These are phyloP conservation scores for Gossypium arboreum DNA, from an alignment of 345 rosid genomes.

Conservation along the genomic window DNA sequence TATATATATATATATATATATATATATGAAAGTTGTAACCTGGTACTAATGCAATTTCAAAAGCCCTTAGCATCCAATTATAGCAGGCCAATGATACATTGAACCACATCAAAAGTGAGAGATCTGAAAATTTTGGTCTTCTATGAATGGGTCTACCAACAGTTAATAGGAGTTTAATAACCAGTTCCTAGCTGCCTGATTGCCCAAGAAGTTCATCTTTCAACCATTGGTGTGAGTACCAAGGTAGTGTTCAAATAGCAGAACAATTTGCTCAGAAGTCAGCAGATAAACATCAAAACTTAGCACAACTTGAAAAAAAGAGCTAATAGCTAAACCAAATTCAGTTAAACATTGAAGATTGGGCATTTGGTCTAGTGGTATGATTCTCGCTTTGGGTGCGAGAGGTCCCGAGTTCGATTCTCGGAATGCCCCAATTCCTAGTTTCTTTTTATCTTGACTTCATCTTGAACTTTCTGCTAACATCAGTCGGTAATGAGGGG, in stretches of 20 bases:
- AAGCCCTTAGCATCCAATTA: not conserved
- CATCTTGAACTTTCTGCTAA: not conserved
- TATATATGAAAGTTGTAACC: not conserved
- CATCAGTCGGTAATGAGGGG: not conserved
- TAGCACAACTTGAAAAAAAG: not conserved
- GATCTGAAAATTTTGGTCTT: not conserved
- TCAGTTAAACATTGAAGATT: not conserved
- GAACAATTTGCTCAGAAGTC: not conserved
- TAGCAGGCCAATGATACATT: not conserved
- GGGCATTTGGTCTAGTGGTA: slow-evolving; percentile 90
- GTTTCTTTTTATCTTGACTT: not conserved
- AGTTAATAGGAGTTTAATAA: not conserved
- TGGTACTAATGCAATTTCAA: not conserved
- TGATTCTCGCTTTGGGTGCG: slow-evolving; percentile 89
- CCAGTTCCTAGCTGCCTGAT: not conserved
- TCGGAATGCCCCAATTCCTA: slow-evolving; percentile 36
- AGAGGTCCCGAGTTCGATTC: slow-evolving; percentile 77
- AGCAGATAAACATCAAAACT: not conserved
- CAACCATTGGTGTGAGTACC: not conserved
- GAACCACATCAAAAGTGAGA: not conserved
- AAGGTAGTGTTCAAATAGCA: not conserved
- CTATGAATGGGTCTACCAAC: not conserved
- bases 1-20: no score
- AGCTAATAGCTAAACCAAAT: not conserved
- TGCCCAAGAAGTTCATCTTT: not conserved